Conservation (phyloP, 176 grass and related monocot genomes). For the Juncus effusus region DNA sequence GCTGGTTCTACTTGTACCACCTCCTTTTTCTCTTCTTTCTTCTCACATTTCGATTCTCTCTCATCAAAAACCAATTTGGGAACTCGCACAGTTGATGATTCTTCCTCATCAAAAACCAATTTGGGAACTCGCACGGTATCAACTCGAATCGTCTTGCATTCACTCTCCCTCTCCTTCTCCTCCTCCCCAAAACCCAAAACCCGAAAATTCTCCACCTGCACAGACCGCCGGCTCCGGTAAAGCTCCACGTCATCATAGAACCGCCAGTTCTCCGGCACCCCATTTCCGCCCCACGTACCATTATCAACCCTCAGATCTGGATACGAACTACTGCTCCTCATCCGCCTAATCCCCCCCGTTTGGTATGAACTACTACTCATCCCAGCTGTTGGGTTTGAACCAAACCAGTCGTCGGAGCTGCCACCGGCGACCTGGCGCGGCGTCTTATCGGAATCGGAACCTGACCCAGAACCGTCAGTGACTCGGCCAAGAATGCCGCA, state of each 20-base stretch:
- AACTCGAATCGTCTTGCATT: conserved; percentile 49
- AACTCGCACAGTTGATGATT: conserved; percentile 36
- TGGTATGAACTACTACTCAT: conserved; percentile 3
- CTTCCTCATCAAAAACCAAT: background rate
- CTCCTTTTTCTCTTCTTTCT: background rate
- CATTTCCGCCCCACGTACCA: conserved; percentile 37
- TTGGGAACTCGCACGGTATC: conserved; percentile 44
- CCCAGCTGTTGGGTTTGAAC: conserved; percentile 18
- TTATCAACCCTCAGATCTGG: conserved; percentile 60
- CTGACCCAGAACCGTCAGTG: conserved; percentile 30
- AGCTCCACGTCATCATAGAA: conserved; percentile 67
- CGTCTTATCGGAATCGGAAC: conserved; percentile 6
- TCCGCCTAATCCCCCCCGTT: conserved; percentile 43
- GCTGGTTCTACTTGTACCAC: background rate
- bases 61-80: background rate
- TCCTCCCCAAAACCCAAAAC: conserved; percentile 31
- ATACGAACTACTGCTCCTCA: conserved; percentile 86
- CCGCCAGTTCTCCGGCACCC: conserved; percentile 40
- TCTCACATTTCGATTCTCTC: background rate
- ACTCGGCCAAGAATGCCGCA: conserved; percentile 68
- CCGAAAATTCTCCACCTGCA: conserved; percentile 13
- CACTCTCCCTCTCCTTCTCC: conserved; percentile 26
- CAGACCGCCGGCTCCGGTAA: conserved; percentile 38
- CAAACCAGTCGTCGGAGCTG: conserved; percentile 12
- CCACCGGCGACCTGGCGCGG: background rate